Evolutionary conservation across 345 rosid genomes (phyloP).

Genomic region (Acer saccharum): DNA sequence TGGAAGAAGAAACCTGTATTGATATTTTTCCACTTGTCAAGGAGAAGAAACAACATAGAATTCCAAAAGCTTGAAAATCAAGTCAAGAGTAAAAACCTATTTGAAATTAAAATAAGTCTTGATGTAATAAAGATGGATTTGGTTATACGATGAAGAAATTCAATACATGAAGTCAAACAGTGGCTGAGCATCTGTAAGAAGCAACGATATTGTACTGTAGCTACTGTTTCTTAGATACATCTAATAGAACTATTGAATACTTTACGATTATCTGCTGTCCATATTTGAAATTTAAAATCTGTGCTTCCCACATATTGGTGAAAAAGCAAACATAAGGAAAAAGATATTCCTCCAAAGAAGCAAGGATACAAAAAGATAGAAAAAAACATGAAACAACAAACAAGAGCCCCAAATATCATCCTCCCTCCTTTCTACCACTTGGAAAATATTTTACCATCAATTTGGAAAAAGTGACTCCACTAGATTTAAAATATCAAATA

Average conservation of each 20-base stretch:
- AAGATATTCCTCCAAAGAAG: not conserved
- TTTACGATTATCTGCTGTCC: not conserved
- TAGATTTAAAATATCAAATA: not conserved
- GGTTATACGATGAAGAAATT: not conserved
- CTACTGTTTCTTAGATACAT: conserved; percentile 3
- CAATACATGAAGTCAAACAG: not conserved
- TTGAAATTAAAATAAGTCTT: not conserved
- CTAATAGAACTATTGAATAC: not conserved
- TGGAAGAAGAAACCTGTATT: conserved; percentile 95
- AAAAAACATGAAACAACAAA: not conserved
- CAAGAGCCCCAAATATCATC: not conserved
- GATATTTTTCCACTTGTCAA: conserved; percentile 11
- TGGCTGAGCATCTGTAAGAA: not conserved
- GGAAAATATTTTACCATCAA: not conserved
- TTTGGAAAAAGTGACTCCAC: not conserved
- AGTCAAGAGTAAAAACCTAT: not conserved
- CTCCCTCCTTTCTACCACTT: not conserved
- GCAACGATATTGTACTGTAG: not conserved
- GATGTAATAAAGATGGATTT: not conserved
- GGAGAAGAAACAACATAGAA: conserved; percentile 7
- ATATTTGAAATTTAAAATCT: not conserved
- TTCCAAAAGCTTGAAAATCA: not conserved
- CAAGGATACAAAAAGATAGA: not conserved
- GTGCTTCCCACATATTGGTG: not conserved
- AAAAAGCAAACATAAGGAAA: not conserved